phyloP scores from a whole-genome alignment of 345 rosid genomes.

The Eucalyptus sp. region DNA sequence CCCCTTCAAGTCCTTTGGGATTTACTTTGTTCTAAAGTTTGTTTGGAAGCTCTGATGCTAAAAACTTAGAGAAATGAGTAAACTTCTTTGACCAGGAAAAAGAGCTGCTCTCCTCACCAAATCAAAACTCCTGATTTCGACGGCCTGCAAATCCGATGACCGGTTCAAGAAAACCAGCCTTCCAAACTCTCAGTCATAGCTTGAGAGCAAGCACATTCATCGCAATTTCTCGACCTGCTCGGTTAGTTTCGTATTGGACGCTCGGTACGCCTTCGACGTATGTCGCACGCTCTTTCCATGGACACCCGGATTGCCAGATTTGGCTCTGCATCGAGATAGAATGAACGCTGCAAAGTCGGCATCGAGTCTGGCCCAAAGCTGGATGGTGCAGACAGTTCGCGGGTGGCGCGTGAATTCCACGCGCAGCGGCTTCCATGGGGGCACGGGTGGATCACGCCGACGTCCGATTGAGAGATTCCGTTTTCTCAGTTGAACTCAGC shows the following conservation, averaged over 20 bases:
- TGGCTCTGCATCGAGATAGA: background rate
- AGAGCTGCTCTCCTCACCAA: background rate
- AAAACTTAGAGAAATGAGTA: no score
- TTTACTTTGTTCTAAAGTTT: accelerated
- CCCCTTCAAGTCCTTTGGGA: accelerated
- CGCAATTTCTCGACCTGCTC: background rate
- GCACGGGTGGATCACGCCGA: background rate
- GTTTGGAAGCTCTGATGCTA: accelerated
- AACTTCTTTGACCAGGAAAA: no score
- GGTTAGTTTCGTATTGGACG: background rate
- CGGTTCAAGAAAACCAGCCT: background rate
- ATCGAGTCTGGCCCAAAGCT: background rate
- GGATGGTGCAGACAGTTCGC: background rate
- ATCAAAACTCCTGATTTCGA: background rate
- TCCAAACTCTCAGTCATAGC: background rate
- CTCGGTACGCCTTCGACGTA: accelerated
- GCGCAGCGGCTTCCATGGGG: no score
- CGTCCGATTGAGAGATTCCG: background rate
- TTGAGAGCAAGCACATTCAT: background rate
- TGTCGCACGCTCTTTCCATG: background rate
- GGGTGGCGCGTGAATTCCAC: no score
- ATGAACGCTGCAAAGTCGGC: background rate
- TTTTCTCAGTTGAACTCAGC: background rate
- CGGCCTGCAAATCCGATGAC: background rate
- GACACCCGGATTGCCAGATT: background rate